Evolutionary conservation across 2,329 filamentous ascomycete genomes (phyloP).

Genomic region (Colletotrichum tofieldiae): DNA sequence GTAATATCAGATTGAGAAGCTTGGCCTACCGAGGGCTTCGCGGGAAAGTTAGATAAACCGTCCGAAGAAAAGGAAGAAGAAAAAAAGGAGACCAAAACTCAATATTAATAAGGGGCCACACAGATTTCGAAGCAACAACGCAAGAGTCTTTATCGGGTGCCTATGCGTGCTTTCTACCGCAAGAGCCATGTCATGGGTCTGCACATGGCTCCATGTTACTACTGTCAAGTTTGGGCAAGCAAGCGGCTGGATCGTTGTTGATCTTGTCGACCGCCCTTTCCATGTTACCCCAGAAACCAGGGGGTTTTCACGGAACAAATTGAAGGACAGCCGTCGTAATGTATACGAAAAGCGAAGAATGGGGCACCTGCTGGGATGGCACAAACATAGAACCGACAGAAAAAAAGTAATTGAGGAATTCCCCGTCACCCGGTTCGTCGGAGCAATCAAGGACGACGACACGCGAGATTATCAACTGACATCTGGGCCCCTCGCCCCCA

Average conservation of each 20-base stretch:
- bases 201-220: slow-evolving; percentile 16
- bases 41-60: background rate
- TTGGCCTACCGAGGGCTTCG: background rate
- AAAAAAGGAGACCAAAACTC: background rate
- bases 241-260: background rate
- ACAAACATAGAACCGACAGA: slow-evolving; percentile 11
- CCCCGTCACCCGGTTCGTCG: slow-evolving; percentile 18
- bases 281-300: slow-evolving; percentile 33
- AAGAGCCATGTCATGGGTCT: slow-evolving; percentile 6
- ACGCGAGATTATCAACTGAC: slow-evolving; percentile 23
- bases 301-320: slow-evolving; percentile 4
- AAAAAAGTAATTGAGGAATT: background rate
- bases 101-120: background rate
- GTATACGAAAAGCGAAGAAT: slow-evolving; percentile 29
- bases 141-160: slow-evolving; percentile 9
- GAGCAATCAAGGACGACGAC: slow-evolving; percentile 21
- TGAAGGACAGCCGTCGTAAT: slow-evolving; percentile 23
- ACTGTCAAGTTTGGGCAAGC: slow-evolving; percentile 1
- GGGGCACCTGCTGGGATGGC: slow-evolving; percentile 14
- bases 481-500: background rate
- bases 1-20: background rate
- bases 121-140: background rate
- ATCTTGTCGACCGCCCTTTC: slow-evolving; percentile 24
- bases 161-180: slow-evolving; percentile 8
- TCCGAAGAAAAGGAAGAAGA: background rate